Percentiles rank a stretch among this genome's conserved stretches.
phyloP scores from a whole-genome alignment of 2,329 filamentous ascomycete genomes.

The Madurella fahalii region DNA sequence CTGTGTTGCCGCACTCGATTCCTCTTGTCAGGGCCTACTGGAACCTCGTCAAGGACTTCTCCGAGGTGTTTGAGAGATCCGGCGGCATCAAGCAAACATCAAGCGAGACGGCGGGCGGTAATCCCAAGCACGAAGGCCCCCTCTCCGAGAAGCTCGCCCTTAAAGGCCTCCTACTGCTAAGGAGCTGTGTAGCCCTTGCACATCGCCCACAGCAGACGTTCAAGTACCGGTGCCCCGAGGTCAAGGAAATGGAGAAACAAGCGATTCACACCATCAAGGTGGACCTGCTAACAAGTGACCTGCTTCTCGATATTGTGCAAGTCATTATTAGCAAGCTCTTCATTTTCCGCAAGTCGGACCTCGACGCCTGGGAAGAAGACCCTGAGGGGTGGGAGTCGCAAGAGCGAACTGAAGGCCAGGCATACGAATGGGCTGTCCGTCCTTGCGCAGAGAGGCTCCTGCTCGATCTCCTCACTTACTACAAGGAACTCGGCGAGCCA shows the following conservation, averaged over 20 bases:
- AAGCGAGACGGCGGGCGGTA: slow-evolving; percentile 36
- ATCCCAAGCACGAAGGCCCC: slow-evolving; percentile 54
- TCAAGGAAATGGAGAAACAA: slow-evolving; percentile 70
- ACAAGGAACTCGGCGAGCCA: slow-evolving; percentile 75
- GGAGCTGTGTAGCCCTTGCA: slow-evolving; percentile 79
- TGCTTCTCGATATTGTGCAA: slow-evolving; percentile 79
- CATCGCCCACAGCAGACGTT: slow-evolving; percentile 79
- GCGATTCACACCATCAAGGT: slow-evolving; percentile 67
- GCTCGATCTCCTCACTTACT: slow-evolving; percentile 83
- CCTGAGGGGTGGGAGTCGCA: slow-evolving; percentile 93
- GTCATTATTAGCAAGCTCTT: slow-evolving; percentile 84
- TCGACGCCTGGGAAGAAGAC: slow-evolving; percentile 89
- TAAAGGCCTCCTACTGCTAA: slow-evolving; percentile 76
- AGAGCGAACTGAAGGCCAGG: slow-evolving; percentile 78
- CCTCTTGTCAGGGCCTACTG: slow-evolving; percentile 79
- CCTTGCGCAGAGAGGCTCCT: slow-evolving; percentile 93
- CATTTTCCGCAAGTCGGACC: slow-evolving; percentile 76
- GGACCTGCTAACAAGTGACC: slow-evolving; percentile 68
- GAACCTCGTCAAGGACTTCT: slow-evolving; percentile 72
- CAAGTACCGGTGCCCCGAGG: slow-evolving; percentile 70
- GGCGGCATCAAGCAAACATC: slow-evolving; percentile 49
- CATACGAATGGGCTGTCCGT: slow-evolving; percentile 88
- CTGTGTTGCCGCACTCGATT: slow-evolving; percentile 73
- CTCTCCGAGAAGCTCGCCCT: slow-evolving; percentile 76
- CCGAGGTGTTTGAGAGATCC: slow-evolving; percentile 65